Percentiles rank a stretch among this genome's conserved stretches.
These are phyloP conservation scores for Suhomyces sp. DNA, from an alignment of 805 yeast species.

Conservation along the genomic window DNA sequence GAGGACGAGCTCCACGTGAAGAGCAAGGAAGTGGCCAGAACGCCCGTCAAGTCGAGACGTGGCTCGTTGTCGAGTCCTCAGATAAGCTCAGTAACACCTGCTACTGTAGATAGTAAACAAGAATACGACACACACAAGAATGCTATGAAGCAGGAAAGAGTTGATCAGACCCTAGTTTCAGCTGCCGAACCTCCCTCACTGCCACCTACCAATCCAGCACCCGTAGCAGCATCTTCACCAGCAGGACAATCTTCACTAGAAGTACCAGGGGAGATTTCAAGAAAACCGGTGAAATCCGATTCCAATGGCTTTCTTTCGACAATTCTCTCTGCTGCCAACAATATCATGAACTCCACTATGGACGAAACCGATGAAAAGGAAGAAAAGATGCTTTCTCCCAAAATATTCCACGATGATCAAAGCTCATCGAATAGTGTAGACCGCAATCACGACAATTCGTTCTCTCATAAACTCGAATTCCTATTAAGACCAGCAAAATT, in stretches of 20 bases:
- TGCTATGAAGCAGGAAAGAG: conserved; percentile 1
- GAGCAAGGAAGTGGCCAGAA: not conserved
- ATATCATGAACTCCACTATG: conserved; percentile 13
- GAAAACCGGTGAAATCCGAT: conserved; percentile 7
- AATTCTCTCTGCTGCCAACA: conserved; percentile 46
- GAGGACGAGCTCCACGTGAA: not conserved
- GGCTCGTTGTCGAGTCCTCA: not conserved
- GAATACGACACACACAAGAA: conserved; percentile 2
- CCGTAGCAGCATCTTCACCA: not conserved
- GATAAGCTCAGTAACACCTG: not conserved
- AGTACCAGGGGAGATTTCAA: not conserved
- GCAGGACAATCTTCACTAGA: not conserved
- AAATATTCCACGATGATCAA: not conserved
- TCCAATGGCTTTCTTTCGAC: conserved; percentile 41
- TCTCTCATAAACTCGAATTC: conserved; percentile 24
- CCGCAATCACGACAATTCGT: conserved; percentile 1
- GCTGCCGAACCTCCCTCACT: not conserved
- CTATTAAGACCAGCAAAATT: conserved; percentile 19
- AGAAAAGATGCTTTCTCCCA: not conserved
- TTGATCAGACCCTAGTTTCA: not conserved
- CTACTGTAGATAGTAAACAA: not conserved
- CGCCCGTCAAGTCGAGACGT: not conserved
- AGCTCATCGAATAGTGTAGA: not conserved
- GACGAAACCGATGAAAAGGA: conserved; percentile 8
- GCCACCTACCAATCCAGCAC: not conserved